Evolutionary conservation across 2,329 filamentous ascomycete species (phyloP).

Genomic region (Myriosclerotinia duriaeana): DNA sequence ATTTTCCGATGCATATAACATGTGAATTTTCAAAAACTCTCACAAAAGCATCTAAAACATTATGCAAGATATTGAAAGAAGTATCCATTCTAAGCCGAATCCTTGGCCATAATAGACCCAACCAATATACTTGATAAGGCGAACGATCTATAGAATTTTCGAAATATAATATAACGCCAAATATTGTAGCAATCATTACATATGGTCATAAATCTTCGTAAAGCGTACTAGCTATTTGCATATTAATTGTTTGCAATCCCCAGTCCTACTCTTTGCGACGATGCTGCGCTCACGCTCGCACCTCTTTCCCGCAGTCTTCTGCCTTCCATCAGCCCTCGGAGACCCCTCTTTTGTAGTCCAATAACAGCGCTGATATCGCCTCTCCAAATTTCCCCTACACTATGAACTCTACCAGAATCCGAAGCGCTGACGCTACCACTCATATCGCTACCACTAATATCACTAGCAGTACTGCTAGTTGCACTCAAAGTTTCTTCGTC

Average conservation of each 20-base stretch:
- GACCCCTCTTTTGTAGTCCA: constrained; percentile 87
- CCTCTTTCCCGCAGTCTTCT: constrained; percentile 76
- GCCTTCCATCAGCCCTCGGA: constrained; percentile 93
- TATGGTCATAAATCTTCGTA: constrained; percentile 26
- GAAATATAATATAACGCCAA: constrained; percentile 18
- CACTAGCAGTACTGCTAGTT: constrained; percentile 36
- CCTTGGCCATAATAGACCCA: neutral
- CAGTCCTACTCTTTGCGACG: constrained; percentile 48
- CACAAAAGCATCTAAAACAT: neutral
- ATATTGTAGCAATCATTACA: constrained; percentile 19
- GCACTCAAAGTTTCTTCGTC: constrained; percentile 41
- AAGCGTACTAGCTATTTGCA: constrained; percentile 14
- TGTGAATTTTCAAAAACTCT: too few relatives aligned
- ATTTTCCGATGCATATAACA: neutral
- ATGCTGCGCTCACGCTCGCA: constrained; percentile 42
- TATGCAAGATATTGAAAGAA: neutral
- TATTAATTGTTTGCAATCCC: constrained; percentile 47
- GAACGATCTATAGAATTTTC: neutral
- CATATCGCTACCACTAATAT: constrained; percentile 35
- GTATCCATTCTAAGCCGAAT: neutral
- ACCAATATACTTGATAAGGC: constrained; percentile 3
- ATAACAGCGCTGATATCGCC: constrained; percentile 86
- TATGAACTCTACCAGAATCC: constrained; percentile 43
- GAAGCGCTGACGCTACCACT: constrained; percentile 42
- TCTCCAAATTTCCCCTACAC: constrained; percentile 69